Base-by-base conservation (phyloP, 805 yeast genomes). In the Saccharomycopsis sp. region DNA sequence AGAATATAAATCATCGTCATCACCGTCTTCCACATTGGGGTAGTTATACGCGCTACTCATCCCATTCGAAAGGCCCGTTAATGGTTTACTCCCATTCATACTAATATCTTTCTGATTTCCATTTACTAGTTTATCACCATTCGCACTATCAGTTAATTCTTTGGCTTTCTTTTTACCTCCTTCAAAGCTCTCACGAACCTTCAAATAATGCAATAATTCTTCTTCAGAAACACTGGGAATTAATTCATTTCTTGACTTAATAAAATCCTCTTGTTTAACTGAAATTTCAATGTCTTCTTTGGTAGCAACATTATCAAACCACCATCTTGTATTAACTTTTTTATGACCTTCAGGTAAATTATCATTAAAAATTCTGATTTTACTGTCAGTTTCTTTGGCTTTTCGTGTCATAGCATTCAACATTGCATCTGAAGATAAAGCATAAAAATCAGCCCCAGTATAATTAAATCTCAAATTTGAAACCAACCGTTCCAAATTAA, bases 391-490 rank as follows among this genome's bases (percentile, higher is more conserved):
- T 27, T 70, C 74, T 6, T 67, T 67, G 1, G 97, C 96, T 0
- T 80, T 76, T 50, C 97, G 66, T 1, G 92, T 83, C 96, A 92
- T 89, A 2, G 97, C 96, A 58, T 86, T 86, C 51, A 89, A 68
- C 92, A 89, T 86, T 0, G 97, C 84, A 59, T 92, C 97, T 0
- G 95, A 82, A 55, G 96, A 86, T 44, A 92, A 63, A 0, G 97
- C 98, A 59, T 92, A 92, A 61, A 92, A 89, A 58, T 92, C 98
- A 3, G 98, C 98, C 49, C 98, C 98, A 0, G 98, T 89, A 55
- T 76, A 88, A n/a, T 85, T 86, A 55, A 77, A 86, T 0, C 95
- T 83, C 60, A 96, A 87, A 5, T 61, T 58, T 14, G 69, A 67
- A 0, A 95, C 89, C 20, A 92, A 60, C 5, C 54, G 52, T 2